Conservation (phyloP, 2,329 filamentous ascomycete species). For the Neoarthrinium moseri region DNA sequence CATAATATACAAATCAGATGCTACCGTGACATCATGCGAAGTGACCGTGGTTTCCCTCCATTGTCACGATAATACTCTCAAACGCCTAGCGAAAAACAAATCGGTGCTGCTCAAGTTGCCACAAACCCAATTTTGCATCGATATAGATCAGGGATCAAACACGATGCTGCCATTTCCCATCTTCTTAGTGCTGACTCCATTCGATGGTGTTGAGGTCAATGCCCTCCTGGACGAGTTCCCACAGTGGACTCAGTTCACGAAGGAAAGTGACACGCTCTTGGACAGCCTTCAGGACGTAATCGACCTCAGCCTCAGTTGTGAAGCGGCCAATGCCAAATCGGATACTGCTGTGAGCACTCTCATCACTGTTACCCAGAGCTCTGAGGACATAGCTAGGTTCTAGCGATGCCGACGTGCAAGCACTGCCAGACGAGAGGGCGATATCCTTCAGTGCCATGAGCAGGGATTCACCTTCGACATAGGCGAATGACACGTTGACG, state of each 20-base stretch:
- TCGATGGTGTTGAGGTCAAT: constrained; percentile 94
- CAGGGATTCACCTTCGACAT: constrained; percentile 96
- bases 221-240: constrained; percentile 97
- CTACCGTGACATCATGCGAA: too few species aligned
- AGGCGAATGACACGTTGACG: constrained; percentile 97
- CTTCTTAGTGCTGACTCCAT: constrained; percentile 93
- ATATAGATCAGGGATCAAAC: too few species aligned
- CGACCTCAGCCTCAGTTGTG: constrained; percentile 91
- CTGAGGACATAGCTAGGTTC: constrained; percentile 96
- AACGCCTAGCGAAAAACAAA: too few species aligned
- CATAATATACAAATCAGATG: too few species aligned
- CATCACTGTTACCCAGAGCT: constrained; percentile 92
- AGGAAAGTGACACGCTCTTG: constrained; percentile 88
- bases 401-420: constrained; percentile 93
- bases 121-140: too few species aligned
- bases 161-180: too few species aligned
- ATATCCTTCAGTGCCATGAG: constrained; percentile 99
- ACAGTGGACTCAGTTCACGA: constrained; percentile 90
- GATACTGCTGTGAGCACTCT: constrained; percentile 97
- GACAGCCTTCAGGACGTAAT: constrained; percentile 95
- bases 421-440: constrained; percentile 91
- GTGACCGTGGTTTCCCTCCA: too few species aligned
- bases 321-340: constrained; percentile 96
- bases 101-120: too few species aligned
- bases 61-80: too few species aligned